Evolutionary conservation across 2,329 filamentous ascomycete species (phyloP), one percentile per base, ranked within the genome.

Genomic region (Pestalotiopsis sp.): DNA sequence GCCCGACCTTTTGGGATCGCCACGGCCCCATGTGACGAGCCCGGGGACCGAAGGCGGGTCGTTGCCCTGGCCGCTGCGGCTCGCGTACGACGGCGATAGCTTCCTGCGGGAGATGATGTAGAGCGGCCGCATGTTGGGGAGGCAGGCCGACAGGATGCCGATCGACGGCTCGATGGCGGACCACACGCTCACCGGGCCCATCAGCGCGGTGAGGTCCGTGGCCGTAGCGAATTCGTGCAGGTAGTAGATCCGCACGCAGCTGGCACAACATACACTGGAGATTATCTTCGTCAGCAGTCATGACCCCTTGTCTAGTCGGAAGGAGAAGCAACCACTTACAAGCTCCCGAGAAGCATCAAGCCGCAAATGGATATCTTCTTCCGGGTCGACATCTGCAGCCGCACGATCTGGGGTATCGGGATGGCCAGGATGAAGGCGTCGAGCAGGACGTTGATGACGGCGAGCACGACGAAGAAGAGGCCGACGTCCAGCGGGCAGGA

Each of bases 131-230:
- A 59, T 59, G 57, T 59, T 59, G 57, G 57, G 57, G n/a, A 59
- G 57, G 57, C 25, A 59, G 17, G 57, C 57, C 13, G 57, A 59
- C 23, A 59, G 20, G 23, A 59, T 59, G 27, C 57, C 57, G 20
- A 59, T 59, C 11, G 57, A 59, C 11, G 57, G 57, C 27, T 59
- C 57, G 25, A 59, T 59, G 57, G 57, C 57, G 57, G 57, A 59
- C 57, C 57, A 59, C 11, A 59, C 57, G 57, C 57, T 59, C 23
- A 27, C 57, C n/a, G 57, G 57, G 20, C 57, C 57, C 57, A 59
- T 59, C 17, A 59, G 57, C 20, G 57, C 23, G 13, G 57, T 59
- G 13, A 59, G 11, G 27, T 59, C 57, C n/a, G 57, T 59, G 14
- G 57, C 57, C 9, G 57, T 59, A 13, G 57, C 23, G 57, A 59